These are phyloP conservation scores for Silene noctiflora DNA, from an alignment of 179 eudicot genomes.

Conservation along the genomic window DNA sequence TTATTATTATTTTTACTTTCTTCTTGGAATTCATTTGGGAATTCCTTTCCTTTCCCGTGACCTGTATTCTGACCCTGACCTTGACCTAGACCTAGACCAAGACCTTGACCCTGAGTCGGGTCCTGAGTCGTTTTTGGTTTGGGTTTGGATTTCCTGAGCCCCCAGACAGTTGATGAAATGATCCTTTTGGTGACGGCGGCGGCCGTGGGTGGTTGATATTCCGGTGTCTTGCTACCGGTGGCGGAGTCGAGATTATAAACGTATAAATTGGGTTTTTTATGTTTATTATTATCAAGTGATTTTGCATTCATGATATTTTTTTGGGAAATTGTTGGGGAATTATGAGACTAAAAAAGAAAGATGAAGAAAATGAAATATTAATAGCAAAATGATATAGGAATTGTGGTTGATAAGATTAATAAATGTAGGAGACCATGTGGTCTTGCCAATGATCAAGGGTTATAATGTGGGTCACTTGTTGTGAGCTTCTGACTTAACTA, in stretches of 20 bases:
- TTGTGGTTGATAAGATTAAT: conserved; percentile 23
- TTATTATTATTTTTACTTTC: no score
- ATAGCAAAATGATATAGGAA: no score
- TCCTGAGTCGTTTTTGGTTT: neutral
- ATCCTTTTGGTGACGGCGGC: conserved; percentile 33
- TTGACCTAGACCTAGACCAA: no score
- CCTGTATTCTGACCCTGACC: neutral
- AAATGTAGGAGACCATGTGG: conserved; percentile 61
- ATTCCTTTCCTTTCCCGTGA: neutral
- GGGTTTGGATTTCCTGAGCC: conserved; percentile 36
- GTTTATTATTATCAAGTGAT: conserved; percentile 36
- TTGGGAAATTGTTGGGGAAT: conserved; percentile 20
- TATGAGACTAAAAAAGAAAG: conserved; percentile 16
- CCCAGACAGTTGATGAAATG: conserved; percentile 35
- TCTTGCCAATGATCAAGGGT: conserved; percentile 40
- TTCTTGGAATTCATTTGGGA: neutral
- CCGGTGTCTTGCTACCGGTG: conserved; percentile 38
- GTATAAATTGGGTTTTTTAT: conserved; percentile 46
- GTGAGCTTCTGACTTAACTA: neutral
- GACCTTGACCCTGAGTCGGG: neutral
- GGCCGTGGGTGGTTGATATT: conserved; percentile 23
- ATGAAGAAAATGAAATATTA: conserved; percentile 12
- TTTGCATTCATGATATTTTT: conserved; percentile 27
- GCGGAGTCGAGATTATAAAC: conserved; percentile 49
- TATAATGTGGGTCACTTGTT: conserved; percentile 10